phyloP scores from a whole-genome alignment of 1,284 basidiomycete species.

The Leccinum ambiguum region DNA sequence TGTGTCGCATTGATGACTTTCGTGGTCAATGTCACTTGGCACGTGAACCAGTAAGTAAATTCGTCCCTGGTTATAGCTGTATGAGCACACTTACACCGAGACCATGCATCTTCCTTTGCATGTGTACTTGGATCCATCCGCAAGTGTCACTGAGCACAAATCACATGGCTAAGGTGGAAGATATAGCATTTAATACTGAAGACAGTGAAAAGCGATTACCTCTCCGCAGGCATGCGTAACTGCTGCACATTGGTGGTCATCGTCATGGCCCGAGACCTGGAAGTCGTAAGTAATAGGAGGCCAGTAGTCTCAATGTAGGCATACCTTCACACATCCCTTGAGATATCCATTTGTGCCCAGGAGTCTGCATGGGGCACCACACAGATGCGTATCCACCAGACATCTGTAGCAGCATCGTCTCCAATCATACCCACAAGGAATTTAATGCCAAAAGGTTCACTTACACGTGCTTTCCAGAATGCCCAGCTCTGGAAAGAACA shows the following conservation, averaged over 20 bases:
- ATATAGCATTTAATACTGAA: background rate
- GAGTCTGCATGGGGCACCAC: constrained; percentile 43
- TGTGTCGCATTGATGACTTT: constrained; percentile 46
- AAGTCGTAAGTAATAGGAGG: constrained; percentile 16
- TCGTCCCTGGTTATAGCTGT: no score
- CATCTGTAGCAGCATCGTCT: constrained; percentile 37
- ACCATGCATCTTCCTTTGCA: constrained; percentile 45
- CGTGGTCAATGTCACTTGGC: constrained; percentile 44
- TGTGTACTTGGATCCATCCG: constrained; percentile 33
- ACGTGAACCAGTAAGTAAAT: background rate
- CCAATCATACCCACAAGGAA: background rate
- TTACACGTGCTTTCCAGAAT: constrained; percentile 52
- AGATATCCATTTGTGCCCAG: constrained; percentile 45
- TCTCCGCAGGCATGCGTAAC: constrained; percentile 51
- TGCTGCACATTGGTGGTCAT: constrained; percentile 52
- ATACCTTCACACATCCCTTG: constrained; percentile 46
- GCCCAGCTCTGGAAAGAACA: constrained; percentile 46
- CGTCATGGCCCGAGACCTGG: constrained; percentile 42
- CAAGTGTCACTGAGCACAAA: constrained; percentile 32
- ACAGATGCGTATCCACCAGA: constrained; percentile 46
- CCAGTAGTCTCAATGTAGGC: background rate
- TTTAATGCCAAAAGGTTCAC: constrained; percentile 15
- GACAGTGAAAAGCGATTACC: constrained; percentile 31
- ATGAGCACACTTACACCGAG: constrained; percentile 39
- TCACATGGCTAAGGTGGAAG: constrained; percentile 43